phyloP scores from a whole-genome alignment of 2,329 filamentous ascomycete genomes.

The Cryphonectria nitschkei region DNA sequence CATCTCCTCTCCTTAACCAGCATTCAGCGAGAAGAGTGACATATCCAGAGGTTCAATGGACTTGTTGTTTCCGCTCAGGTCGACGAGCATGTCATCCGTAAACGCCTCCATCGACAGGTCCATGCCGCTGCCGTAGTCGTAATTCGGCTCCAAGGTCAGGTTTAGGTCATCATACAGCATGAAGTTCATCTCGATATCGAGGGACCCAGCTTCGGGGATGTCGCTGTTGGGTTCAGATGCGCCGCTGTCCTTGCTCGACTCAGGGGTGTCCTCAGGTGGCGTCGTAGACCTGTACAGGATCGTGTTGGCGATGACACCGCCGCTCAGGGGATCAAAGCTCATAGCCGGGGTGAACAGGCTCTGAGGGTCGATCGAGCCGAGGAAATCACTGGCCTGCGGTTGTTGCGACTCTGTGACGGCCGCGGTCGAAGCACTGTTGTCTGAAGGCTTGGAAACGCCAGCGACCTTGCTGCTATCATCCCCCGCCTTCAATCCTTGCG shows the following conservation, averaged over 20 bases:
- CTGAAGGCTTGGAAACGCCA: constrained; percentile 35
- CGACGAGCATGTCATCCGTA: constrained; percentile 32
- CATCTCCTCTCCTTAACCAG: not conserved
- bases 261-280: constrained; percentile 63
- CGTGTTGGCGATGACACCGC: constrained; percentile 57
- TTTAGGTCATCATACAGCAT: constrained; percentile 35
- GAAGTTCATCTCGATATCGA: constrained; percentile 59
- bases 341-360: constrained; percentile 49
- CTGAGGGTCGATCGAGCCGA: constrained; percentile 55
- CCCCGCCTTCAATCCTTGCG: constrained; percentile 34
- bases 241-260: constrained; percentile 64
- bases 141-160: constrained; percentile 45
- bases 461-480: constrained; percentile 35
- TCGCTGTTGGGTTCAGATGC: constrained; percentile 65
- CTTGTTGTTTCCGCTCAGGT: constrained; percentile 52
- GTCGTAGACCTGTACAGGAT: constrained; percentile 58
- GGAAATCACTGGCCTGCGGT: constrained; percentile 29
- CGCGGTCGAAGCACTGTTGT: constrained; percentile 31
- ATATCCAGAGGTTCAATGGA: constrained; percentile 54
- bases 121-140: constrained; percentile 18
- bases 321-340: constrained; percentile 45
- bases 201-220: constrained; percentile 56
- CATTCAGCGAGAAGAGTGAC: constrained; percentile 46
- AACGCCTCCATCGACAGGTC: constrained; percentile 12
- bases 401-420: constrained; percentile 33